Percentiles rank a stretch among this genome's conserved stretches.
Evolutionary conservation across 176 grass and related monocot genomes (phyloP).

Genomic region (Lolium rigidum): DNA sequence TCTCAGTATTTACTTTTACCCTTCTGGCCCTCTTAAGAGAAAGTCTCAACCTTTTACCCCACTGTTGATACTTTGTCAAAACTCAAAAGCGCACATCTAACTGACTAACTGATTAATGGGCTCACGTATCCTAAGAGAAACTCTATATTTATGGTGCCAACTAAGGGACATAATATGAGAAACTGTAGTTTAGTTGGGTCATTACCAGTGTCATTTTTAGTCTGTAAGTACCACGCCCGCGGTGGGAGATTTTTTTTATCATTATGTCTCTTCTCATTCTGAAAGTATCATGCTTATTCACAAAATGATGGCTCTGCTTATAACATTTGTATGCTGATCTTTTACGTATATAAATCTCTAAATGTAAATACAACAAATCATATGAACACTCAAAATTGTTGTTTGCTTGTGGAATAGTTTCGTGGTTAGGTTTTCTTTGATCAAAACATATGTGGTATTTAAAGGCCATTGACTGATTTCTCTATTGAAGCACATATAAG

Average conservation of each 20-base stretch:
- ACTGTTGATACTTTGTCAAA: constrained; percentile 28
- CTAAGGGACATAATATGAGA: background rate
- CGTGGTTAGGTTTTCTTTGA: constrained; percentile 5
- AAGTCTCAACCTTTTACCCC: background rate
- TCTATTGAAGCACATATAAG: background rate
- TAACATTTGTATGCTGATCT: background rate
- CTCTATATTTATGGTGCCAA: background rate
- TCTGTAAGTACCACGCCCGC: background rate
- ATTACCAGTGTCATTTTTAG: background rate
- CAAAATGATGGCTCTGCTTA: background rate
- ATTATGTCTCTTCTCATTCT: background rate
- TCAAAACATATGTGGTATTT: constrained; percentile 1
- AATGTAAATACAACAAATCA: background rate
- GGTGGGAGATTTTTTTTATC: background rate
- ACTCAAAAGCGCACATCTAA: constrained; percentile 4
- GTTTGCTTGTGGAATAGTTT: background rate
- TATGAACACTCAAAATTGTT: constrained; percentile 13
- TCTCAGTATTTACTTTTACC: constrained; percentile 1
- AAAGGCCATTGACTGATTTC: background rate
- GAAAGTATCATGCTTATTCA: background rate
- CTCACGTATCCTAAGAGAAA: background rate
- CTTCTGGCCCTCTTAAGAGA: background rate
- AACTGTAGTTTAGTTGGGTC: background rate
- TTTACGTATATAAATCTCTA: background rate
- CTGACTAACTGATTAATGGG: background rate